These are phyloP conservation scores for Colletotrichum sublineola DNA, from an alignment of 2,329 filamentous ascomycete genomes.

Conservation along the genomic window DNA sequence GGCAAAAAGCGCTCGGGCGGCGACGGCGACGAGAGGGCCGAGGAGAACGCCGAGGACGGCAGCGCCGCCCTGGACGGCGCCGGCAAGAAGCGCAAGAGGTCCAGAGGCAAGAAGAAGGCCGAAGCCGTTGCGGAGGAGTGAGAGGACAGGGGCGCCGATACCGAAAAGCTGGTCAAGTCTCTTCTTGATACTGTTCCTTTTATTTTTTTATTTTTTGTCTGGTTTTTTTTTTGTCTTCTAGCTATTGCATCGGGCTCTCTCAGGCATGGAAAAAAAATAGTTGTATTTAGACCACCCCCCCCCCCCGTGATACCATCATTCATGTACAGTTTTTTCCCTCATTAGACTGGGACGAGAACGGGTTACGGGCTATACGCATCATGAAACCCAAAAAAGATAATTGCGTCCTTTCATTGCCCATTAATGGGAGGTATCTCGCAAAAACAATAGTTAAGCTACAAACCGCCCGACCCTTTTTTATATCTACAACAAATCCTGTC, in stretches of 20 bases:
- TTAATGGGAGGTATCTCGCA: constrained; percentile 35
- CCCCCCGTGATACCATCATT: constrained; percentile 16
- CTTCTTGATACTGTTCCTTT: not conserved
- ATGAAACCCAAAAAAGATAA: not conserved
- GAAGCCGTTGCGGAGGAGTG: constrained; percentile 43
- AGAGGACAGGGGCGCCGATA: not conserved
- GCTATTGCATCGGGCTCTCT: not conserved
- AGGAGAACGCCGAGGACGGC: constrained; percentile 48
- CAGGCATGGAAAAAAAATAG: constrained; percentile 36
- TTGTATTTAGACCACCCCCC: constrained; percentile 26
- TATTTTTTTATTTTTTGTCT: not conserved
- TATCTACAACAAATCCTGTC: not conserved
- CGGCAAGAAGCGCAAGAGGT: constrained; percentile 66
- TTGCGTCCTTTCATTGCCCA: not conserved
- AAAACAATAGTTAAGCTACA: constrained; percentile 30
- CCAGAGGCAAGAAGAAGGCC: constrained; percentile 58
- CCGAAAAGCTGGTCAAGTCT: too few relatives aligned
- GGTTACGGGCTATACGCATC: not conserved
- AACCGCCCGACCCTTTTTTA: constrained; percentile 5
- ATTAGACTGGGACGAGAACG: not conserved
- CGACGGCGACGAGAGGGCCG: constrained; percentile 5
- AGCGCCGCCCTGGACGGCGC: constrained; percentile 50
- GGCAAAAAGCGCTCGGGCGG: constrained; percentile 17
- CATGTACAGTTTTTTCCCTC: constrained; percentile 24
- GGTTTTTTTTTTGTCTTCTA: not conserved